Evolutionary conservation across 2,329 filamentous ascomycete species (phyloP).

Genomic region (Amesomyces nigricolor): DNA sequence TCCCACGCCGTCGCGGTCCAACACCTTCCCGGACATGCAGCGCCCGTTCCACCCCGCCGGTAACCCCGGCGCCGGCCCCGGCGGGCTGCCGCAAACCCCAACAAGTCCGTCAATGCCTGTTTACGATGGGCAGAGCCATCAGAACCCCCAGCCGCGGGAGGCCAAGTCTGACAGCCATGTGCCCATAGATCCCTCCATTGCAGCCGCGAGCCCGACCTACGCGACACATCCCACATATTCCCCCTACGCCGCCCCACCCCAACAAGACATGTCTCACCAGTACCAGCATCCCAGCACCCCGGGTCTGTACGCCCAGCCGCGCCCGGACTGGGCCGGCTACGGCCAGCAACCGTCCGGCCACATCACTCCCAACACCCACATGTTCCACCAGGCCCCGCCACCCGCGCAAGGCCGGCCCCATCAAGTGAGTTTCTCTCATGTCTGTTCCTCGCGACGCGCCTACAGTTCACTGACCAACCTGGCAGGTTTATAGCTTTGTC

Average conservation of each 20-base stretch:
- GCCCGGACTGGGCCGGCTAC: constrained; percentile 71
- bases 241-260: constrained; percentile 68
- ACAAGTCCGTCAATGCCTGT: constrained; percentile 95
- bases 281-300: constrained; percentile 57
- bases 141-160: constrained; percentile 58
- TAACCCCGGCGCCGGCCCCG: constrained; percentile 65
- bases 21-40: constrained; percentile 80
- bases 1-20: constrained; percentile 68
- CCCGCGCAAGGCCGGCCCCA: constrained; percentile 51
- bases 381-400: constrained; percentile 51
- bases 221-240: constrained; percentile 71
- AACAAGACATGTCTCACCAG: constrained; percentile 79
- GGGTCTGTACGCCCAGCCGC: constrained; percentile 61
- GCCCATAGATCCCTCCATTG: constrained; percentile 98
- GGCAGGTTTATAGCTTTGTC: constrained; percentile 92
- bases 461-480: constrained; percentile 18
- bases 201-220: constrained; percentile 87
- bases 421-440: constrained; percentile 41
- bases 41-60: constrained; percentile 75
- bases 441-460: neutral
- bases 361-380: constrained; percentile 47
- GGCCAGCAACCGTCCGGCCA: constrained; percentile 47
- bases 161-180: constrained; percentile 93
- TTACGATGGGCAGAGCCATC: constrained; percentile 75
- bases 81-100: constrained; percentile 93